These are phyloP conservation scores for Lecanoromycetidae sp. DNA, from an alignment of 2,329 filamentous ascomycete species.

Conservation along the genomic window DNA sequence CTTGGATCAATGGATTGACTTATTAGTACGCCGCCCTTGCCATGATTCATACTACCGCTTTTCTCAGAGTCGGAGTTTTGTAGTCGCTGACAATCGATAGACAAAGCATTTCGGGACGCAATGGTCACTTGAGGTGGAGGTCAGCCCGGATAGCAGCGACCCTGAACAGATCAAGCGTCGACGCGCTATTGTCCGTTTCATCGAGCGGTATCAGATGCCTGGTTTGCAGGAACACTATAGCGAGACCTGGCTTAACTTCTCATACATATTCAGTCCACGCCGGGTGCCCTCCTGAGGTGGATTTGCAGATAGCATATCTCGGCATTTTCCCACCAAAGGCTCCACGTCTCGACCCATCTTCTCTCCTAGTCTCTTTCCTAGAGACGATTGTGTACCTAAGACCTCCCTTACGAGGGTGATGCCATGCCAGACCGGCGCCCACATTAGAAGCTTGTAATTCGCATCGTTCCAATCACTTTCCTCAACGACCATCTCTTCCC, in stretches of 20 bases:
- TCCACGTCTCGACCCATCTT: slow-evolving; percentile 12
- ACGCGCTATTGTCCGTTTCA: not conserved
- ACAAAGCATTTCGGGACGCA: not conserved
- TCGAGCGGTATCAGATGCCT: slow-evolving; percentile 1
- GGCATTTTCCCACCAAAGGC: slow-evolving; percentile 4
- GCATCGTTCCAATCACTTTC: slow-evolving; percentile 8
- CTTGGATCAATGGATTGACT: not conserved
- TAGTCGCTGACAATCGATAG: too few species aligned
- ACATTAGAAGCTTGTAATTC: slow-evolving; percentile 23
- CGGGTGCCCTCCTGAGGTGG: slow-evolving; percentile 2
- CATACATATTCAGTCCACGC: slow-evolving; percentile 15
- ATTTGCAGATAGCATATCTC: slow-evolving; percentile 1
- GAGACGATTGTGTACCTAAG: slow-evolving; percentile 22
- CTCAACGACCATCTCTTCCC: slow-evolving; percentile 15
- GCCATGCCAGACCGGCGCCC: slow-evolving; percentile 32
- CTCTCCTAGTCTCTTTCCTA: slow-evolving; percentile 5
- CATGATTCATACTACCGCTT: not conserved
- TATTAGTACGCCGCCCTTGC: not conserved
- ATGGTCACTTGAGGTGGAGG: slow-evolving; percentile 1
- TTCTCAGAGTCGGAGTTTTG: not conserved
- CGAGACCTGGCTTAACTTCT: slow-evolving; percentile 8
- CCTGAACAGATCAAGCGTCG: not conserved
- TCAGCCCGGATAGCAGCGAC: not conserved
- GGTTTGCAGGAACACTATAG: slow-evolving; percentile 1
- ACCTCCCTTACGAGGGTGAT: slow-evolving; percentile 32